phyloP scores from a whole-genome alignment of 441 rosid genomes.

The Mallotus repandus region DNA sequence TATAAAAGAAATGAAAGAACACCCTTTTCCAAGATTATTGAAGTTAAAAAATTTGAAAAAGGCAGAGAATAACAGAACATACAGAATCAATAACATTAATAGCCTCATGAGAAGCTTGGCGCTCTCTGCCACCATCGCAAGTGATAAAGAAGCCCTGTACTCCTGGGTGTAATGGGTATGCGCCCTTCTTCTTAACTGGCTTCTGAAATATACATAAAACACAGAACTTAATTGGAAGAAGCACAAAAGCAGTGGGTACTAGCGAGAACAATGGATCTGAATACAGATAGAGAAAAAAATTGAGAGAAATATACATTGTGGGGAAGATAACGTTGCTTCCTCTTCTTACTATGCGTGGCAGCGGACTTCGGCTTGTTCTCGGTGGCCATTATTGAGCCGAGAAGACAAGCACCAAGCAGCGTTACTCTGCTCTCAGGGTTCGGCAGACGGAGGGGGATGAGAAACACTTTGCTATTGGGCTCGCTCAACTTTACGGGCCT shows the following conservation, averaged over 20 bases:
- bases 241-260: background rate
- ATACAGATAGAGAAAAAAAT: background rate
- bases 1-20: background rate
- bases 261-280: too few species aligned
- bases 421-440: background rate
- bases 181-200: conserved; percentile 77
- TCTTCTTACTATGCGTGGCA: conserved; percentile 49
- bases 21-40: background rate
- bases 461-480: background rate
- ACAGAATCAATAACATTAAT: conserved; percentile 82
- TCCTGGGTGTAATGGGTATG: conserved; percentile 81
- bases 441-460: background rate
- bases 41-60: background rate
- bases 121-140: conserved; percentile 90
- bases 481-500: too few species aligned
- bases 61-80: conserved; percentile 15
- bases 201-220: conserved; percentile 36
- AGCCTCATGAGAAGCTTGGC: conserved; percentile 86
- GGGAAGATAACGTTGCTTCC: conserved; percentile 73
- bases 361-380: conserved; percentile 39
- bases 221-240: background rate
- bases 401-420: background rate
- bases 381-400: conserved; percentile 47
- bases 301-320: conserved; percentile 42
- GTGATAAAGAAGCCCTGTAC: conserved; percentile 88